Percentiles rank a stretch among this genome's conserved stretches.
Evolutionary conservation across 352 stramenopile genomes (phyloP).

Genomic region (Globisporangium polare): DNA sequence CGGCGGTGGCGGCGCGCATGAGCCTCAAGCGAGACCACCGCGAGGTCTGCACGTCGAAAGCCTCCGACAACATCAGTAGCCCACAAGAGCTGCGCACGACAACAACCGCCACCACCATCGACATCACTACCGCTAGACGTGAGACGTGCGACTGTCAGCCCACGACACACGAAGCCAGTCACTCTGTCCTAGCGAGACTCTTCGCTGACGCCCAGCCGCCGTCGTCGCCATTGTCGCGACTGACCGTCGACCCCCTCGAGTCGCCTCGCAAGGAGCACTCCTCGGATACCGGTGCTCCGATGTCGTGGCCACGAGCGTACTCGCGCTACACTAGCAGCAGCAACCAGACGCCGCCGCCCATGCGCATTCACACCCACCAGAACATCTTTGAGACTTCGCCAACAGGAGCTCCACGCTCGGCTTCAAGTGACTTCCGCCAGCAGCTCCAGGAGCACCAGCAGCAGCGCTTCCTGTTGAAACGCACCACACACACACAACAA

Average conservation of each 20-base stretch:
- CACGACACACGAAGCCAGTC: background rate
- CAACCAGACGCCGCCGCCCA: background rate
- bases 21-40: background rate
- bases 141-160: background rate
- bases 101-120: background rate
- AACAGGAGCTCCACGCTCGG: background rate
- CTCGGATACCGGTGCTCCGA: background rate
- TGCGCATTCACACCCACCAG: background rate
- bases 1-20: background rate
- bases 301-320: constrained; percentile 7
- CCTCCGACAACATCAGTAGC: background rate
- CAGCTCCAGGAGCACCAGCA: constrained; percentile 5
- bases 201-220: background rate
- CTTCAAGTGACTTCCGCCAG: constrained; percentile 1
- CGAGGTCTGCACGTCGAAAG: background rate
- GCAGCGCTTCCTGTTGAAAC: constrained; percentile 9
- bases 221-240: constrained; percentile 5
- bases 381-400: background rate
- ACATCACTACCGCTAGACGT: background rate
- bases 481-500: too few relatives aligned
- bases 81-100: background rate
- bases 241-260: constrained; percentile 1
- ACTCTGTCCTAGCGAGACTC: constrained; percentile 1
- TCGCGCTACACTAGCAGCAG: background rate
- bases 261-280: constrained; percentile 1